Evolutionary conservation across 352 stramenopile genomes (phyloP), one percentile per base, ranked within the genome.

Genomic region (Phytopythium boreale): DNA sequence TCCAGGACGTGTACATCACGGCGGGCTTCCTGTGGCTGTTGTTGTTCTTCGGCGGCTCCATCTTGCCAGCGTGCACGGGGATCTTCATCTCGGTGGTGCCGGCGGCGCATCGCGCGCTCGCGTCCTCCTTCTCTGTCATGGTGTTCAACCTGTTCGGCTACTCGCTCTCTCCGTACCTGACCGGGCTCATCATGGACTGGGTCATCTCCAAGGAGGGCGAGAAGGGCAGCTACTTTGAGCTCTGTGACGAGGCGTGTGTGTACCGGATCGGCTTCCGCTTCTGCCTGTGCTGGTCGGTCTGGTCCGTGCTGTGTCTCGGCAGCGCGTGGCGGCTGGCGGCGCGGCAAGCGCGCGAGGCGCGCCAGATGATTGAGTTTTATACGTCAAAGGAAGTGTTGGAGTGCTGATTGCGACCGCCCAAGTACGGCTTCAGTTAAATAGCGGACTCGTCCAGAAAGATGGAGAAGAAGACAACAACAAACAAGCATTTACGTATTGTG

Each of bases 11-110:
- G 36, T 92, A 88, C 66, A 75, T 89, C 61, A 92, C 82, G 15
- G 77, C 84, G 0, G 74, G 70, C 3, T 92, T 89, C 59, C 75
- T 95, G 20, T 95, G 86, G 86, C 66, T 92, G 34, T 49, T 95
- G 53, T 71, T 95, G 17, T 95, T 93, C 70, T 95, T 95, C 50
- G 84, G 86, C 15, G 86, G 86, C 11, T 87, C 84, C 4, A 90
- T 93, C 60, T 59, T 95, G 8, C 86, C 86, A 31, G 84, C 86
- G 52, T 95, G 84, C 60, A 93, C 86, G 22, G 86, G 84, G 29
- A 95, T 95, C 69, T 93, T 93, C 62, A 92, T 95, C 62, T 92
- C 82, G 34, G 83, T 88, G 19, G 83, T 90, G n/a, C 82, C 86
- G 4, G 71, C 82, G 24, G 80, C 88, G 63, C 82, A 92, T 39